Base-by-base conservation (phyloP, 257 asterid genomes). In the Nicotiana undulata region DNA sequence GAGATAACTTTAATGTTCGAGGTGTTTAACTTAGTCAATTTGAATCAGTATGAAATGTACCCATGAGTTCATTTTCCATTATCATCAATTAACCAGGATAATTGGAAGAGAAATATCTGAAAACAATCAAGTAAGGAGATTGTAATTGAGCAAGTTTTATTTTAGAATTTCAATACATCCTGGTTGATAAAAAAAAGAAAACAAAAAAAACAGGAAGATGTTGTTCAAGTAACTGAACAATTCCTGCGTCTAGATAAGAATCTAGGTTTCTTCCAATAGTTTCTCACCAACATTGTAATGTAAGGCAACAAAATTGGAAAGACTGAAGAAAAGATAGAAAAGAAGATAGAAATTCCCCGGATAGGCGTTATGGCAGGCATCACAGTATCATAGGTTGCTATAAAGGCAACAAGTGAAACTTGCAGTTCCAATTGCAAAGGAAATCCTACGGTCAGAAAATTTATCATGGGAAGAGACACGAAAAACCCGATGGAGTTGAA, bases 401-500 rank as follows among this genome's bases (percentile, higher is more conserved):
- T 7, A 9, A 90, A 65, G 10, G 91, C 91, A 26, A 12, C 0
- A 32, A 89, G 80, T 12, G 89, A 86, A 5, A 89, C 77, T 37
- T 86, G 82, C 0, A 87, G 83, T 81, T 89, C 93, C 18, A 88
- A 79, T 76, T 82, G 82, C 68, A 91, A 20, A 18, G 93, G 91
- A 49, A 88, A 84, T n/a, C 86, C 90, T 15, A 2, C 2, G 0
- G 89, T 86, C 4, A 91, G 88, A 40, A 86, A 64, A 52, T 78
- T 11, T 80, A 88, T 84, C 84, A 88, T 84, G 65, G 85, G 89
- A 32, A 88, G 76, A 1, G 92, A 83, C 83, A 85, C 84, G 6
- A 70, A 89, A 83, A 89, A 88, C 0, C 93, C 90, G 8, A 87
- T 15, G 0, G 95, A 89, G 75, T 91, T 89, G 82, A 85, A 34